Conservation (phyloP, 108 stramenopile species). For the Chaetoceros muelleri region DNA sequence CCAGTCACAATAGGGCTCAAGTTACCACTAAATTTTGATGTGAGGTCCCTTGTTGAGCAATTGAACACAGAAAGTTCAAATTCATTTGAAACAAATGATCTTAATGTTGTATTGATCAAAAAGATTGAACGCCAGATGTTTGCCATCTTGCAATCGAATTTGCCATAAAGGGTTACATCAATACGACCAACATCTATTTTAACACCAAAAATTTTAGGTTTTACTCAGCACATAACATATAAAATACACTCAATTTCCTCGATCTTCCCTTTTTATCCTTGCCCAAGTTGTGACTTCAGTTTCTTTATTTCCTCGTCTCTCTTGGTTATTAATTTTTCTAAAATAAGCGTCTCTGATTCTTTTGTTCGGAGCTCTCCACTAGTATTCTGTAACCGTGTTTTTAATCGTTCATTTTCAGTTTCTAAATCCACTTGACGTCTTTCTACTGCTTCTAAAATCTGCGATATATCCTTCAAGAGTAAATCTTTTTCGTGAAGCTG, state of each 20-base stretch:
- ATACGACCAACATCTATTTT: too few relatives aligned
- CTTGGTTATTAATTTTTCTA: constrained; percentile 3
- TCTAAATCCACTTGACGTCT: constrained; percentile 56
- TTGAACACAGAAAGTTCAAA: background rate
- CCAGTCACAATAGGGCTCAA: background rate
- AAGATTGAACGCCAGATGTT: background rate
- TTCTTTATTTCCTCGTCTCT: background rate
- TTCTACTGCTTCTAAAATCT: constrained; percentile 60
- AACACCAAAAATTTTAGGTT: too few relatives aligned
- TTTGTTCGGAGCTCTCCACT: constrained; percentile 11
- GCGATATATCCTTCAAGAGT: constrained; percentile 57
- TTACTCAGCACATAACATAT: too few relatives aligned
- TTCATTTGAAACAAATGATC: too few relatives aligned
- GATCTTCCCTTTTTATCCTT: too few relatives aligned
- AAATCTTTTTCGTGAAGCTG: constrained; percentile 66
- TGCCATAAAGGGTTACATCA: too few relatives aligned
- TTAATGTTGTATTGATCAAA: background rate
- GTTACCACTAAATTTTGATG: background rate
- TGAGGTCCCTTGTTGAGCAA: background rate
- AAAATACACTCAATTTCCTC: constrained; percentile 1
- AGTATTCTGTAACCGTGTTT: constrained; percentile 13
- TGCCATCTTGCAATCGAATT: background rate
- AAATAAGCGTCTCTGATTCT: constrained; percentile 1
- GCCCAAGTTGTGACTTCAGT: background rate
- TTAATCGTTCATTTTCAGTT: constrained; percentile 34